Percentiles rank a stretch among this genome's conserved stretches.
phyloP scores from a whole-genome alignment of 129 eudicot genomes.

The Cynara cardunculus region DNA sequence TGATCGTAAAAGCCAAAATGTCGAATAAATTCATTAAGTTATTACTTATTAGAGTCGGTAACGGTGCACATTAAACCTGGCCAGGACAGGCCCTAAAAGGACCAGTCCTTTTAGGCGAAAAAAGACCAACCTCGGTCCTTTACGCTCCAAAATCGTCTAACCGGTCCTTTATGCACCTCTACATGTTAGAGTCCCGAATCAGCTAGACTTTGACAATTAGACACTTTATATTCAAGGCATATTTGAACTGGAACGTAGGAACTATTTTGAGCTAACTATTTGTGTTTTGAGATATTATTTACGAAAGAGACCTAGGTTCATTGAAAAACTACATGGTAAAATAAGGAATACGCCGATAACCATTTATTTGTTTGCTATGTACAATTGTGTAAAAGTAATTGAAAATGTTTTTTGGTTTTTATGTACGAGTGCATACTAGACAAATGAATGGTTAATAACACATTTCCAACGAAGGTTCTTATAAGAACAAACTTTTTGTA shows the following conservation, averaged over 20 bases:
- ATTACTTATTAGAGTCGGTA: background rate
- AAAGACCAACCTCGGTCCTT: background rate
- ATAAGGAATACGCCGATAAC: background rate
- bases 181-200: background rate
- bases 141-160: background rate
- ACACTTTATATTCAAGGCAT: background rate
- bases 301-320: background rate
- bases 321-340: background rate
- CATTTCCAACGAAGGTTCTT: too few relatives aligned
- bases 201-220: background rate
- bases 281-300: constrained; percentile 8
- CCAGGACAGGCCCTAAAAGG: background rate
- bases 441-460: too few relatives aligned
- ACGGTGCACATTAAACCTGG: background rate
- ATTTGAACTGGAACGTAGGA: background rate
- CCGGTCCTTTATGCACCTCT: background rate
- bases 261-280: constrained; percentile 15
- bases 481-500: too few relatives aligned
- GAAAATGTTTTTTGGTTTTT: background rate
- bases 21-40: constrained; percentile 2
- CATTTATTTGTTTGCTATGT: too few relatives aligned
- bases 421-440: too few relatives aligned
- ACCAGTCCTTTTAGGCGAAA: background rate
- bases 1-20: background rate
- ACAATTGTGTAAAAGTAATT: too few relatives aligned